These are phyloP conservation scores for Macroventuria anomochaeta DNA, from an alignment of 2,329 filamentous ascomycete species.

Conservation along the genomic window DNA sequence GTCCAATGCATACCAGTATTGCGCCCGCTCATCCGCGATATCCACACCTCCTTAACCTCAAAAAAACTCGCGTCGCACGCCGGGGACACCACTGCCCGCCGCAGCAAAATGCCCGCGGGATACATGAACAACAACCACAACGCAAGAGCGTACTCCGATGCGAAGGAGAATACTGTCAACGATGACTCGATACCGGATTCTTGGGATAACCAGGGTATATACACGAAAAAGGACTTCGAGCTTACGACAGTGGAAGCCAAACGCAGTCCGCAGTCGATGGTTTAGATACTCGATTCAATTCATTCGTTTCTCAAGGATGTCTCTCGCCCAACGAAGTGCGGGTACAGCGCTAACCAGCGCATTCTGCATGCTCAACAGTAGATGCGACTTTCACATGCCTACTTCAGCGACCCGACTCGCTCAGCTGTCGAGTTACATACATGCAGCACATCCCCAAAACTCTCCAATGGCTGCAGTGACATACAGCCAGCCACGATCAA, in stretches of 20 bases:
- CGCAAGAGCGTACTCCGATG: conserved; percentile 30
- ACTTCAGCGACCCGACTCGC: neutral
- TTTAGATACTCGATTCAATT: conserved; percentile 11
- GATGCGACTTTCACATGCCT: too few relatives aligned
- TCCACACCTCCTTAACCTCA: conserved; percentile 50
- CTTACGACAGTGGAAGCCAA: conserved; percentile 27
- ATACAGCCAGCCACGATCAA: neutral
- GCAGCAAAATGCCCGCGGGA: conserved; percentile 23
- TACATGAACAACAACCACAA: conserved; percentile 22
- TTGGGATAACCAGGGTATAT: conserved; percentile 36
- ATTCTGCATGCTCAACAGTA: neutral
- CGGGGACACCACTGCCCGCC: conserved; percentile 12
- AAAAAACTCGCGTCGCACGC: conserved; percentile 34
- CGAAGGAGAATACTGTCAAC: conserved; percentile 19
- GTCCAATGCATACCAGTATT: conserved; percentile 62
- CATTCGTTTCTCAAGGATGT: neutral
- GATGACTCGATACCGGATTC: conserved; percentile 26
- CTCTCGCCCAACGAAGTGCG: neutral
- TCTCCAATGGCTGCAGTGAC: neutral
- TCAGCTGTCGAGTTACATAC: neutral
- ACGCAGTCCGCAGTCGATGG: conserved; percentile 13
- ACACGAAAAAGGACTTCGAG: conserved; percentile 35
- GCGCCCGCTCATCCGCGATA: conserved; percentile 56
- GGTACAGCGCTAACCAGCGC: neutral
- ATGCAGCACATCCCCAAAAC: neutral